Evolutionary conservation across 139 green algal species (phyloP).

Genomic region (Volvox reticuliferus): DNA sequence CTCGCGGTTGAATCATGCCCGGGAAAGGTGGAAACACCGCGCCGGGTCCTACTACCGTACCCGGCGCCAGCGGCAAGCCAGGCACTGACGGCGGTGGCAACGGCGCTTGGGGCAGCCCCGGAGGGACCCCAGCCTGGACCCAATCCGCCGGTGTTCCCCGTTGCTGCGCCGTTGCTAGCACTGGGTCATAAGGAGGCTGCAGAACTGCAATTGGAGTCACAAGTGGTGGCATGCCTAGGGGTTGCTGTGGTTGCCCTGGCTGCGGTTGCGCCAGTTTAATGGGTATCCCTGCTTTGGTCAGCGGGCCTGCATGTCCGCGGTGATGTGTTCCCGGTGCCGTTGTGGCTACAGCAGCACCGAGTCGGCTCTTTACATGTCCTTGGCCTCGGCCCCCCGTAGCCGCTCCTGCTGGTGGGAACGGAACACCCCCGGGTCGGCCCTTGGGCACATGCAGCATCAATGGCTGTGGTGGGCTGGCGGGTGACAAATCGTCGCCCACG

Average conservation of each 20-base stretch:
- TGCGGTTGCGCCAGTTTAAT: neutral
- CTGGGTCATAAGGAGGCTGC: too few relatives aligned
- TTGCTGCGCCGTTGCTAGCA: neutral
- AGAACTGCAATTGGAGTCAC: too few relatives aligned
- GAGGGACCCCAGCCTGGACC: neutral
- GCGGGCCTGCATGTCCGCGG: too few relatives aligned
- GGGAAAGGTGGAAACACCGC: neutral
- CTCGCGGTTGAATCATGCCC: neutral
- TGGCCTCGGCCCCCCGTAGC: neutral
- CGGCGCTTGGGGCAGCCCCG: neutral
- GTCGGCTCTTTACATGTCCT: constrained; percentile 4
- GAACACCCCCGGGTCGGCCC: neutral
- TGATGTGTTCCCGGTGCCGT: too few relatives aligned
- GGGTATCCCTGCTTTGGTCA: too few relatives aligned
- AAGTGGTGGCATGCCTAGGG: neutral
- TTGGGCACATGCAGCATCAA: neutral
- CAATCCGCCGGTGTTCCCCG: neutral
- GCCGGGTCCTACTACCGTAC: too few relatives aligned
- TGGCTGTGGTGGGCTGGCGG: neutral
- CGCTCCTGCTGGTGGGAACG: neutral
- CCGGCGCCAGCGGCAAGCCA: neutral
- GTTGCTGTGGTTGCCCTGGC: neutral
- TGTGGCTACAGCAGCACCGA: neutral
- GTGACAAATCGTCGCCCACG: neutral
- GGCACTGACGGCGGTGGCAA: neutral